Base-by-base conservation (phyloP, 2,329 filamentous ascomycete species). In the Clonostachys rosea region DNA sequence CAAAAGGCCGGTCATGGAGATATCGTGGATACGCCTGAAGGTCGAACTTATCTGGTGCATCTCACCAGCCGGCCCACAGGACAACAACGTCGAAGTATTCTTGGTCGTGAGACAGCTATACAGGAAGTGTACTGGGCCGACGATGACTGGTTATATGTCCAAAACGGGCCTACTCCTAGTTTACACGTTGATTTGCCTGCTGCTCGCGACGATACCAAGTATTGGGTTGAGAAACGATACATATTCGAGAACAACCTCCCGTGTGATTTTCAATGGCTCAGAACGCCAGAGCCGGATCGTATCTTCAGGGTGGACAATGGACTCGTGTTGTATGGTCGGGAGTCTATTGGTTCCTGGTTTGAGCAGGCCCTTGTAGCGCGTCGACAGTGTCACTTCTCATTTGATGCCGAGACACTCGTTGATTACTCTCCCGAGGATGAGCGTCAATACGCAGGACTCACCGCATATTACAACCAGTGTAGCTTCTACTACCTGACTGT, bases 401-500 rank as follows among this genome's bases (percentile, higher is more conserved):
- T 76, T 54, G 78, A 83, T 47, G 79, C 78, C 44, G 78, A 82
- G 59, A 82, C 79, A 0, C 62, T 72, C 0, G 54, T 83, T 4
- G 68, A 74, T 48, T 83, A 80, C 54, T 62, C 65, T 1, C 81
- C 81, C 0, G 59, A 62, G 1, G 80, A 84, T 54, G 79, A 83
- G 64, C 70, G 80, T 11, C 73, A 83, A 52, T 84, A 80, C 49
- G 80, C 81, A 0, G 81, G 81, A 0, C 63, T 85, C 8, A 77
- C 76, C 11, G 77, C 78, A 1, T 84, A 84, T 60, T 84, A 84
- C 63, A 79, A 75, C 56, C 77, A 80, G 5, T 84, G 69, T 64
- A 84, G 84, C 61, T 84, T 83, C 62, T 84, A 82, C 66, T 84
- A 84, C 53, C 67, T 84, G 7, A 71, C 77, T 1, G 75, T 84